Percentiles rank a stretch among this genome's conserved stretches.
Evolutionary conservation across 2,329 filamentous ascomycete species (phyloP).

Genomic region (Cytospora chrysosperma): DNA sequence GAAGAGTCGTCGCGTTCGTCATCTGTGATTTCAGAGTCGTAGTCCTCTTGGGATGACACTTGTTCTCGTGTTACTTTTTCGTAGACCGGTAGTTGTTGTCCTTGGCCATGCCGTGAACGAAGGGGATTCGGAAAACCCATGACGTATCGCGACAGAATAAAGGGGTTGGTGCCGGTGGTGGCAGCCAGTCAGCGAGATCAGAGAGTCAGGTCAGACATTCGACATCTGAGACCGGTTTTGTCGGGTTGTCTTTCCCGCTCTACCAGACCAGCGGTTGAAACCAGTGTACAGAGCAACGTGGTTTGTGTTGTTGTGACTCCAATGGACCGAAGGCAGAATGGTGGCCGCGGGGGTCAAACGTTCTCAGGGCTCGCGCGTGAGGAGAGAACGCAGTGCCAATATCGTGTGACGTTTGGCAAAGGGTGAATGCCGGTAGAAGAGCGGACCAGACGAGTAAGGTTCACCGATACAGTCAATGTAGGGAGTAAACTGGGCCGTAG

Average conservation of each 20-base stretch:
- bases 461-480: not conserved
- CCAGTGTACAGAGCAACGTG: not conserved
- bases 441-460: conserved; percentile 1
- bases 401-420: not conserved
- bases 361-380: not conserved
- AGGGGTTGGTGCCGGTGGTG: conserved; percentile 8
- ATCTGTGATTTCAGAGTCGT: conserved; percentile 44
- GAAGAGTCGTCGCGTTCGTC: conserved; percentile 38
- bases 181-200: conserved; percentile 2
- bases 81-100: conserved; percentile 49
- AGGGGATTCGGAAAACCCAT: conserved; percentile 40
- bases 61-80: conserved; percentile 51
- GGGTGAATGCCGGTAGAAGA: conserved; percentile 2
- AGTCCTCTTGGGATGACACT: conserved; percentile 48
- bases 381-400: not conserved
- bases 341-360: not conserved
- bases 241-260: not conserved
- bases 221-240: conserved; percentile 2
- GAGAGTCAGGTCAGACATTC: conserved; percentile 5
- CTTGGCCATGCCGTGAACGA: conserved; percentile 44
- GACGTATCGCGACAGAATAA: conserved; percentile 13
- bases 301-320: not conserved
- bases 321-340: not conserved
- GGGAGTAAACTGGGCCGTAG: conserved; percentile 15
- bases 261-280: not conserved